These are phyloP conservation scores for Carex littledalei DNA, from an alignment of 176 grass and related monocot genomes.

Conservation along the genomic window DNA sequence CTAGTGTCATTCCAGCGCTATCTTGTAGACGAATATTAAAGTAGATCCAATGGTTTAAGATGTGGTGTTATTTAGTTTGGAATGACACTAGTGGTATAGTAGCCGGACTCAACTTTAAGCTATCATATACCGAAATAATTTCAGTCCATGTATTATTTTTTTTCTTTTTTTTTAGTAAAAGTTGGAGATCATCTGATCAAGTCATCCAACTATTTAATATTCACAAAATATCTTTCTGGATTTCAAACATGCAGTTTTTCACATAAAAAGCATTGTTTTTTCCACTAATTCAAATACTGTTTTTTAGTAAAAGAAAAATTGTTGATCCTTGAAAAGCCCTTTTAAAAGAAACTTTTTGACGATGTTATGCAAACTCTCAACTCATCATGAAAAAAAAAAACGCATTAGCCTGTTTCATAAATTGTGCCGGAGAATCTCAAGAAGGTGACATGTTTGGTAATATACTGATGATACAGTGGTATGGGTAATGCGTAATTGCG, in stretches of 20 bases:
- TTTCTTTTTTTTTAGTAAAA: not conserved
- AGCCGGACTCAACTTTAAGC: too few relatives aligned
- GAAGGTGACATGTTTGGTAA: not conserved
- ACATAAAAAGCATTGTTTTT: too few relatives aligned
- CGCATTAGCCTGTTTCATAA: not conserved
- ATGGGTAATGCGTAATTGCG: not conserved
- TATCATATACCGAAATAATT: not conserved
- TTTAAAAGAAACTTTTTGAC: not conserved
- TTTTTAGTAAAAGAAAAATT: not conserved
- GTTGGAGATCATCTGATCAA: too few relatives aligned
- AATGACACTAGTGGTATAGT: too few relatives aligned
- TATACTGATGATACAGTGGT: not conserved
- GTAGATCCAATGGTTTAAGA: too few relatives aligned
- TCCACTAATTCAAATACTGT: not conserved
- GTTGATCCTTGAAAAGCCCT: not conserved
- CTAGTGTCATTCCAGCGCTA: too few relatives aligned
- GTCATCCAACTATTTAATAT: too few relatives aligned
- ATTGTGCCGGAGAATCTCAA: not conserved
- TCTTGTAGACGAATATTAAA: too few relatives aligned
- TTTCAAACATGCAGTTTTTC: too few relatives aligned
- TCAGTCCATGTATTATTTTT: not conserved
- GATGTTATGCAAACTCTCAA: not conserved
- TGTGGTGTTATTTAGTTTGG: too few relatives aligned
- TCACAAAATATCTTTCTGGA: too few relatives aligned
- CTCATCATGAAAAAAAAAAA: not conserved